Base-by-base conservation (phyloP, 306 rosid genomes). In the Acacia confusa region DNA sequence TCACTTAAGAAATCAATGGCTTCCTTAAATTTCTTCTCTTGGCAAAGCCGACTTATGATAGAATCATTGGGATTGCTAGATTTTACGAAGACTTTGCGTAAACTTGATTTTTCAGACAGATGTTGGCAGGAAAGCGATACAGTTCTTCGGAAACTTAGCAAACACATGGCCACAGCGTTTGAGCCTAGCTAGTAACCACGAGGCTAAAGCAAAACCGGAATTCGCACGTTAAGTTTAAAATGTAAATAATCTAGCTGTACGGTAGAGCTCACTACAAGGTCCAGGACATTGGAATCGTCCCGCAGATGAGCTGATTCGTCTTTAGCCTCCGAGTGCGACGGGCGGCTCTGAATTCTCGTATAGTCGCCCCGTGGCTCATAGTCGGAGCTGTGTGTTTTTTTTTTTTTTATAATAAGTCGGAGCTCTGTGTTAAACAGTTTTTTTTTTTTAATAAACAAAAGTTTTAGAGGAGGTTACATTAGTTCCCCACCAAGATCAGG, bases 1-100 rank as follows among this genome's bases (percentile, higher is more conserved):
- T 79, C 73, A 60, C 89, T 87, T 0, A 92, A 83, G 48, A 82
- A 79, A 66, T 80, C 77, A 22, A 92, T 85, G 74, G 90, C 91
- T 20, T 85, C 86, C 79, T 87, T 88, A 45, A 79, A 81, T 34
- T 78, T 83, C n/a, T 66, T 68, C 48, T 78, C 85, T 14, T 72
- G 67, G 81, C 88, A 85, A 40, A 85, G 78, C 27, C 57, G 82
- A 76, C 32, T 69, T n/a, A 87, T 28, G 48, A 80, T 38, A 44
- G 80, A 64, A 66, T 89, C 88, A 80, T 81, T 82, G 85, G 84
- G 17, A 64, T 79, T 85, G 70, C 67, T 83, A 52, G 72, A 76
- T 17, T 69, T 79, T 17, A 75, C 67, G 74, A 84, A 76, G 57
- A 58, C 71, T 17, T 11, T 68, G 4, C 68, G 38, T 1, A 43